These are phyloP conservation scores for Litsea cubeba DNA, from an alignment of 164 flowering plant species.

Conservation along the genomic window DNA sequence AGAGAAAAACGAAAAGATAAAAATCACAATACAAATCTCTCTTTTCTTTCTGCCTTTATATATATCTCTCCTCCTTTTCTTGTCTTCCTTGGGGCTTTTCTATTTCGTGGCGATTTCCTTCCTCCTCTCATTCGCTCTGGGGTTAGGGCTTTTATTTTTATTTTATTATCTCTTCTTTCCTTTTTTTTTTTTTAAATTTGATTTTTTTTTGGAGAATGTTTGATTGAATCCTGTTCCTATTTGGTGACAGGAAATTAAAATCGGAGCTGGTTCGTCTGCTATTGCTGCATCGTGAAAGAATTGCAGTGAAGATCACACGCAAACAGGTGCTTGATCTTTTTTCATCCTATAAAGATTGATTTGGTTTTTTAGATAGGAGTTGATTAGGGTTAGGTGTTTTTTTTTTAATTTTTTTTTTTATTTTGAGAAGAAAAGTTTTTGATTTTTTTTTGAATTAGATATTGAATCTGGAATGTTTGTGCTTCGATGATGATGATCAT, in stretches of 20 bases:
- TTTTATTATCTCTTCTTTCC: too few species aligned
- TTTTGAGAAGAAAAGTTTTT: too few species aligned
- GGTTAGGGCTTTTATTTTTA: background rate
- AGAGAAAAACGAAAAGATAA: background rate
- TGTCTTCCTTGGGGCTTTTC: background rate
- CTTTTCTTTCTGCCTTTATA: background rate
- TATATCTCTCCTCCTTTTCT: background rate
- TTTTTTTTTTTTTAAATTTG: background rate
- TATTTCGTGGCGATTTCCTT: background rate
- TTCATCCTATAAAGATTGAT: background rate
- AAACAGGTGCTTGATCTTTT: background rate
- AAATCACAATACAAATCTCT: background rate
- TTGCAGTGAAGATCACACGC: background rate
- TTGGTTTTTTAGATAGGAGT: background rate
- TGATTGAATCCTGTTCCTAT: background rate
- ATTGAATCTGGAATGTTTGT: conserved; percentile 1
- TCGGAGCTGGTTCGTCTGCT: background rate
- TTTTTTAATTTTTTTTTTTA: too few species aligned
- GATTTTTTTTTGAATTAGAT: background rate
- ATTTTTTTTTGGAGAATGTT: background rate
- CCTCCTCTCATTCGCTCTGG: background rate
- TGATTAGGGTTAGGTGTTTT: background rate
- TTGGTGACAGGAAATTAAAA: conserved; percentile 2
- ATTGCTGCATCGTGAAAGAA: background rate
- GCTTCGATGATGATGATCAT: background rate